phyloP scores from a whole-genome alignment of 257 asterid species.

The Anisodus acutangulus region DNA sequence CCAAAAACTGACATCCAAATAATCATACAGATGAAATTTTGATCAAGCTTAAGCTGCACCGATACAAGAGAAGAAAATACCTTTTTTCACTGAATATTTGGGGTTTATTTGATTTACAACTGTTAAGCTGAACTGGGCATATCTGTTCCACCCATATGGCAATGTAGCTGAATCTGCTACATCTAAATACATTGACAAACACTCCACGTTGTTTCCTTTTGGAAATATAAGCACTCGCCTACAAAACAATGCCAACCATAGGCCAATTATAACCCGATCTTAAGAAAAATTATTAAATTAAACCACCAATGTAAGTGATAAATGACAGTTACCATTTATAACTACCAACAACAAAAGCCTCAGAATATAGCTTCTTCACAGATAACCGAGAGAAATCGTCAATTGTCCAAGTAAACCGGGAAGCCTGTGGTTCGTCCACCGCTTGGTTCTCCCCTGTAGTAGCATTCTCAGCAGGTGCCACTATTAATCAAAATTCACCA shows the following conservation, averaged over 20 bases:
- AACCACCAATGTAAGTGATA: constrained; percentile 4
- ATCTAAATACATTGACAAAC: constrained; percentile 85
- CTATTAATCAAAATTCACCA: constrained; percentile 45
- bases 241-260: constrained; percentile 39
- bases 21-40: neutral
- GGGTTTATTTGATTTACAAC: constrained; percentile 75
- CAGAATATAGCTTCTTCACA: constrained; percentile 85
- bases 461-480: constrained; percentile 66
- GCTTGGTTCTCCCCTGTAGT: constrained; percentile 79
- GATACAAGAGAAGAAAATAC: constrained; percentile 44
- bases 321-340: constrained; percentile 69
- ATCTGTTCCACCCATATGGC: constrained; percentile 93
- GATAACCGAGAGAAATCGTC: constrained; percentile 75
- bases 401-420: constrained; percentile 84
- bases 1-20: neutral
- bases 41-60: constrained; percentile 6
- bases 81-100: constrained; percentile 75
- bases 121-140: constrained; percentile 92
- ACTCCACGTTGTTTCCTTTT: constrained; percentile 89
- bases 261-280: constrained; percentile 23
- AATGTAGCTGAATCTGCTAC: constrained; percentile 83
- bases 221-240: constrained; percentile 98
- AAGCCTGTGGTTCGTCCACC: constrained; percentile 84
- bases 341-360: constrained; percentile 74
- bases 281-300: neutral